Conservation (phyloP, 495 filamentous ascomycete genomes). For the Chaetomium tenue region DNA sequence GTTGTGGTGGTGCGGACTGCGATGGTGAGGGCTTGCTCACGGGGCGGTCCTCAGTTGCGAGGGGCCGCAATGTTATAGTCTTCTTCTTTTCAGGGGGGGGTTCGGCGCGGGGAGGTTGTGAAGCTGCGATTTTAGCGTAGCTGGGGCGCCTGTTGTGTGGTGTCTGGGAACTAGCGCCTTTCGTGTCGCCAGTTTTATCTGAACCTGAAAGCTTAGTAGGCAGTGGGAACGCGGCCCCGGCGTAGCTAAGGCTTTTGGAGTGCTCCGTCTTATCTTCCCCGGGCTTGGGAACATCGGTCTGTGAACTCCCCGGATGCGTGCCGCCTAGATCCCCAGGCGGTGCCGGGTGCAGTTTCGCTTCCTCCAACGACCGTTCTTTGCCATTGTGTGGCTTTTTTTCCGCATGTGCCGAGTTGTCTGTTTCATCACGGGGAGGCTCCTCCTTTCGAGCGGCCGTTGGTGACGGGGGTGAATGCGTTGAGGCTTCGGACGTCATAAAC, state of each 20-base stretch:
- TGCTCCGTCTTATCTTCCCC: too few relatives aligned
- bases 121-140: slow-evolving; percentile 6
- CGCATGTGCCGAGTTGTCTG: background rate
- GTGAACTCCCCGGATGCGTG: background rate
- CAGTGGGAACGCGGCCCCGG: background rate
- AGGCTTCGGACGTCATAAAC: slow-evolving; percentile 10
- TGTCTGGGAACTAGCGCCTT: background rate
- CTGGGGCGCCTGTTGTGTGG: background rate
- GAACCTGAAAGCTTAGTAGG: background rate
- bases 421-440: background rate
- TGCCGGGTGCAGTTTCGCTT: background rate
- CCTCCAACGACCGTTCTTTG: slow-evolving; percentile 6
- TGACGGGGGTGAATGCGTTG: slow-evolving; percentile 9
- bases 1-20: background rate
- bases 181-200: background rate
- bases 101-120: background rate
- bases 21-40: background rate
- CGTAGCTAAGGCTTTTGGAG: slow-evolving; percentile 1
- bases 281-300: background rate
- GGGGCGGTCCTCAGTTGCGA: too few relatives aligned
- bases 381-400: background rate
- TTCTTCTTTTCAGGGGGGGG: background rate
- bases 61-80: background rate
- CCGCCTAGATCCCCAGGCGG: background rate
- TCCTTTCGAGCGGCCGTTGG: background rate